Conservation (phyloP, 192 early-diverging fungal genomes). For the Coemansia sp. region DNA sequence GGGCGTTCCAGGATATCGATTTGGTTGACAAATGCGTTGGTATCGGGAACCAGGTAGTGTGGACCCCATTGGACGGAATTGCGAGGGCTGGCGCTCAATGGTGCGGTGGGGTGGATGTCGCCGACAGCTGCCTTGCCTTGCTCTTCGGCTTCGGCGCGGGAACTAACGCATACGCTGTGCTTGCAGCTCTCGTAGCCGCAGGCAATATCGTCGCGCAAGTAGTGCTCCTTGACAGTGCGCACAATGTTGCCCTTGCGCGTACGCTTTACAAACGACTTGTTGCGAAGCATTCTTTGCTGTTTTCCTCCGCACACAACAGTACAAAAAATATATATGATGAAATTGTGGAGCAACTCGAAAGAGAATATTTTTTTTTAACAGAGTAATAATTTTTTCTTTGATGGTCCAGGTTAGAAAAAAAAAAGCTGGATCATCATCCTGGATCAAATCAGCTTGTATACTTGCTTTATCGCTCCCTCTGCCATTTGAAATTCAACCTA, state of each 20-base stretch:
- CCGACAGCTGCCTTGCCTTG: constrained; percentile 2
- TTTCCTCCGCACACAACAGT: neutral
- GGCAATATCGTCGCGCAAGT: constrained; percentile 93
- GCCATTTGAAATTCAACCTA: neutral
- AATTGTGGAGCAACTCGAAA: neutral
- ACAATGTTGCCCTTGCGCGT: constrained; percentile 91
- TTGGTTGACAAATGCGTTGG: constrained; percentile 92
- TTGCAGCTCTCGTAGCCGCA: constrained; percentile 60
- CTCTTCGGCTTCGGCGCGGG: constrained; percentile 20
- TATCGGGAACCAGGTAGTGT: constrained; percentile 92
- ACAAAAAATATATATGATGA: constrained; percentile 2
- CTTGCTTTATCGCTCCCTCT: constrained; percentile 1
- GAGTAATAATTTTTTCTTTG: too few species aligned
- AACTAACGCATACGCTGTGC: constrained; percentile 32
- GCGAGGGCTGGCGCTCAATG: constrained; percentile 59
- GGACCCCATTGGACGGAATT: constrained; percentile 58
- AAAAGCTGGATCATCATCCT: neutral
- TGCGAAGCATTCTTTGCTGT: constrained; percentile 60
- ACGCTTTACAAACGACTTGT: constrained; percentile 88
- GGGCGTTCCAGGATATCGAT: constrained; percentile 94
- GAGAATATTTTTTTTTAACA: too few species aligned
- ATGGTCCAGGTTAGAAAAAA: too few species aligned
- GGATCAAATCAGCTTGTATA: neutral
- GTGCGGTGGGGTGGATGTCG: constrained; percentile 11
- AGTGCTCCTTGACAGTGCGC: constrained; percentile 96